phyloP scores from a whole-genome alignment of 2,329 filamentous ascomycete genomes.

The Trichoderma lentiforme region DNA sequence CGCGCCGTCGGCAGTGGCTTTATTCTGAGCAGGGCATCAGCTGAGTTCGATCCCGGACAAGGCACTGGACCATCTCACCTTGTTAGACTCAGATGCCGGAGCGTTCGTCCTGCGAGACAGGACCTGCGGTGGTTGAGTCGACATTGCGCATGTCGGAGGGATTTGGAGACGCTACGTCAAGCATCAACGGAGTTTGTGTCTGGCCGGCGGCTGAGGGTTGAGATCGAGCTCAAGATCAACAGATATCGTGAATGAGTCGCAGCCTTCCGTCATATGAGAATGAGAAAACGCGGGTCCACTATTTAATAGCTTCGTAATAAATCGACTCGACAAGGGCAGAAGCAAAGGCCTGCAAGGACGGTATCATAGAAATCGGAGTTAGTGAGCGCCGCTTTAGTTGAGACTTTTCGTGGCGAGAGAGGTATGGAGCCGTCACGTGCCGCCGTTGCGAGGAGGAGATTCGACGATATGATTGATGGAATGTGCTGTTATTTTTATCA shows the following conservation, averaged over 20 bases:
- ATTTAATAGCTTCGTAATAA: not conserved
- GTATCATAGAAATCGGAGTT: not conserved
- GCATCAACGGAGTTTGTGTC: not conserved
- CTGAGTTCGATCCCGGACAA: constrained; percentile 7
- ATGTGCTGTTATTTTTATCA: not conserved
- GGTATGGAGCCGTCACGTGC: constrained; percentile 8
- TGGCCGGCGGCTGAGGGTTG: not conserved
- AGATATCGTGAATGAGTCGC: constrained; percentile 2
- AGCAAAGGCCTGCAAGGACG: not conserved
- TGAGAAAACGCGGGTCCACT: constrained; percentile 8
- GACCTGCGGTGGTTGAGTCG: constrained; percentile 35
- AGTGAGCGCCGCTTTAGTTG: not conserved
- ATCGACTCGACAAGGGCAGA: not conserved
- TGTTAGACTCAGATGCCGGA: constrained; percentile 27
- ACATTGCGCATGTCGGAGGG: constrained; percentile 36
- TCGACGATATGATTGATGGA: not conserved
- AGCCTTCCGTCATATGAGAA: constrained; percentile 15
- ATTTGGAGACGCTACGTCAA: not conserved
- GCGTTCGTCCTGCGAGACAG: constrained; percentile 36
- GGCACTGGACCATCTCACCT: constrained; percentile 25
- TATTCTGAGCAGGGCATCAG: constrained; percentile 19
- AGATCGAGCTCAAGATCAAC: not conserved
- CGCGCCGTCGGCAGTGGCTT: constrained; percentile 21
- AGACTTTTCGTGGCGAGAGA: not conserved
- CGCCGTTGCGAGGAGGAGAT: not conserved